Evolutionary conservation across 2,329 filamentous ascomycete species (phyloP).

Genomic region (Ustulina deusta): DNA sequence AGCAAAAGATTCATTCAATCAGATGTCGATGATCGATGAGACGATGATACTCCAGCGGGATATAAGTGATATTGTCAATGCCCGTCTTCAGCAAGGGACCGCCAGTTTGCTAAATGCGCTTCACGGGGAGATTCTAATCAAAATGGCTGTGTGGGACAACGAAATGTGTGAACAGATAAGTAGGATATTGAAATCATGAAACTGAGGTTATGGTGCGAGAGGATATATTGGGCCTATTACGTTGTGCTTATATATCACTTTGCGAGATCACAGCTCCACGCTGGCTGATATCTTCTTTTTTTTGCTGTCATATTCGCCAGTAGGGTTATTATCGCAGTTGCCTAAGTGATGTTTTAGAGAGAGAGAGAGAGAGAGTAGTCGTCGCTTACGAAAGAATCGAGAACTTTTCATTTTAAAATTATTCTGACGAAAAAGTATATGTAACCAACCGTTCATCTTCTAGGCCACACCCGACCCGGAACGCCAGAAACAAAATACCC

Average conservation of each 20-base stretch:
- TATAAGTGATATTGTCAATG: conserved; percentile 29
- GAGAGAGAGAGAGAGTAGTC: neutral
- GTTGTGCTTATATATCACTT: neutral
- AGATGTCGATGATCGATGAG: conserved; percentile 27
- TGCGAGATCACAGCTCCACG: neutral
- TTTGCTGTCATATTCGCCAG: neutral
- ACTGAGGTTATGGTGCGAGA: neutral
- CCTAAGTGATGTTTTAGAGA: neutral
- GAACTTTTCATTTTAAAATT: conserved; percentile 16
- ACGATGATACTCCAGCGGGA: conserved; percentile 24
- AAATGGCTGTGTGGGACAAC: conserved; percentile 24
- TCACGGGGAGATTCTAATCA: conserved; percentile 32
- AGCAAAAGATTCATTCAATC: conserved; percentile 1
- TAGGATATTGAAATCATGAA: conserved; percentile 12
- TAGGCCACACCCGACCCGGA: neutral
- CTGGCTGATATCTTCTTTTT: neutral
- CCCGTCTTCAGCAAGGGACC: conserved; percentile 27
- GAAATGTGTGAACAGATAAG: conserved; percentile 16
- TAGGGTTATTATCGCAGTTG: neutral
- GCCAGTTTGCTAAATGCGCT: conserved; percentile 16
- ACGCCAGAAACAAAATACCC: conserved; percentile 22
- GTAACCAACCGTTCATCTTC: neutral
- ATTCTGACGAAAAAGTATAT: neutral
- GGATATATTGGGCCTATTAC: neutral
- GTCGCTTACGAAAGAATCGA: neutral